Conservation (phyloP, 208 protist genomes). For the Trypanosoma melophagium region DNA sequence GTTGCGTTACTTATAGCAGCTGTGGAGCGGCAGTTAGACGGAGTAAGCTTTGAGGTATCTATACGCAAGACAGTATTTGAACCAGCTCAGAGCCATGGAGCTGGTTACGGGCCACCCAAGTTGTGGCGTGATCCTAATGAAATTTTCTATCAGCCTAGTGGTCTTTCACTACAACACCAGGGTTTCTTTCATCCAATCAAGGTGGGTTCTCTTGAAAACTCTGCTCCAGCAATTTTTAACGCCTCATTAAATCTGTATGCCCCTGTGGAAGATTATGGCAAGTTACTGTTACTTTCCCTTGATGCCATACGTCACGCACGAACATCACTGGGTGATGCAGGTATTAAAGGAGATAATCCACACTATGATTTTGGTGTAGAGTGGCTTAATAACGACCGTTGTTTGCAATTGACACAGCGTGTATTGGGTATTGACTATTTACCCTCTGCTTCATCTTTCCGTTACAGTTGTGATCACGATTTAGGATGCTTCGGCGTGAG, state of each 20-base stretch:
- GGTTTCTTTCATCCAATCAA: conserved; percentile 44
- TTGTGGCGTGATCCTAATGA: conserved; percentile 79
- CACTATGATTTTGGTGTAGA: conserved; percentile 79
- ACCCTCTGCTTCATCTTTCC: conserved; percentile 61
- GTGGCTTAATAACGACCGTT: conserved; percentile 34
- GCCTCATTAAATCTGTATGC: conserved; percentile 76
- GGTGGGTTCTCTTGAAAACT: conserved; percentile 41
- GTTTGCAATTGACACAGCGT: conserved; percentile 37
- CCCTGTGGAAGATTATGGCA: conserved; percentile 77
- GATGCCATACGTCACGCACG: conserved; percentile 74
- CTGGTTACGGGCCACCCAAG: conserved; percentile 66
- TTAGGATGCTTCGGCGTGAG: conserved; percentile 75
- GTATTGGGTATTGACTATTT: conserved; percentile 40
- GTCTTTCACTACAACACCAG: conserved; percentile 63
- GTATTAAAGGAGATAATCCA: background rate
- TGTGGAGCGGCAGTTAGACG: conserved; percentile 68
- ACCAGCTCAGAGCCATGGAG: conserved; percentile 57
- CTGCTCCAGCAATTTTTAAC: conserved; percentile 65
- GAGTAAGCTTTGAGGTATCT: conserved; percentile 61
- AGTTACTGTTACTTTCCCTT: conserved; percentile 73
- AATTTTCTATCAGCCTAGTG: conserved; percentile 81
- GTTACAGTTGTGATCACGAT: conserved; percentile 65
- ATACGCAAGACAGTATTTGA: conserved; percentile 70
- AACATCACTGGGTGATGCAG: conserved; percentile 30
- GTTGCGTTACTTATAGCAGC: conserved; percentile 71